Evolutionary conservation across 352 stramenopile genomes (phyloP).

Genomic region (Globisporangium splendens): DNA sequence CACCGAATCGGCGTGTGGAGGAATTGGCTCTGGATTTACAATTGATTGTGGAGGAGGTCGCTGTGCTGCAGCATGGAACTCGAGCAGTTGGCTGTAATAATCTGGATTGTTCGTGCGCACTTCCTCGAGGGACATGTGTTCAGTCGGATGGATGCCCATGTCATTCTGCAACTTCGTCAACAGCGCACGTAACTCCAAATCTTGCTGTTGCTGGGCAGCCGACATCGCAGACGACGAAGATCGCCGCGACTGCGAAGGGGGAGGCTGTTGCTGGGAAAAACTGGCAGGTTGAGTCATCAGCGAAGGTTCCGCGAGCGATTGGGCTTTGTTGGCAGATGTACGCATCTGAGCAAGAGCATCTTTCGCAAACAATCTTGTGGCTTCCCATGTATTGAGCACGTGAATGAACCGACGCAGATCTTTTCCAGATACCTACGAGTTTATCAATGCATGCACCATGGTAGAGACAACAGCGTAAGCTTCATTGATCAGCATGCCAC

Average conservation of each 20-base stretch:
- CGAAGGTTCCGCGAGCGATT: conserved; percentile 45
- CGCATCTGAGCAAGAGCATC: conserved; percentile 71
- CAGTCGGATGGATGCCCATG: conserved; percentile 82
- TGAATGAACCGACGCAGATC: conserved; percentile 83
- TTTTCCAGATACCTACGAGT: conserved; percentile 59
- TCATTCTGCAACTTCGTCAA: conserved; percentile 86
- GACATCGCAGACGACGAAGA: background rate
- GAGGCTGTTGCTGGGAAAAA: conserved; percentile 25
- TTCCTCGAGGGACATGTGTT: conserved; percentile 85
- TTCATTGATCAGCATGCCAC: background rate
- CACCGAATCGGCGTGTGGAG: background rate
- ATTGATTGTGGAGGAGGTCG: conserved; percentile 5
- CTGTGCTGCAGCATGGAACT: conserved; percentile 39
- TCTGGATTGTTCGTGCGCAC: conserved; percentile 82
- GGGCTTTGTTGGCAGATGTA: conserved; percentile 47
- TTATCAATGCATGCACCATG: background rate
- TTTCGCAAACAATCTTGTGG: conserved; percentile 47
- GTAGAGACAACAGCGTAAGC: background rate
- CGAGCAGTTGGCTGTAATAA: conserved; percentile 80
- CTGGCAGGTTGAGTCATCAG: conserved; percentile 34
- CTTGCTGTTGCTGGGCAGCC: conserved; percentile 35
- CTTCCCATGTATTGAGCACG: conserved; percentile 85
- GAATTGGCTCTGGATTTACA: background rate
- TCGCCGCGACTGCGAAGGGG: conserved; percentile 7
- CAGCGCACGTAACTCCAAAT: conserved; percentile 77